phyloP scores from a whole-genome alignment of 306 rosid species.

The Canavalia ensiformis region DNA sequence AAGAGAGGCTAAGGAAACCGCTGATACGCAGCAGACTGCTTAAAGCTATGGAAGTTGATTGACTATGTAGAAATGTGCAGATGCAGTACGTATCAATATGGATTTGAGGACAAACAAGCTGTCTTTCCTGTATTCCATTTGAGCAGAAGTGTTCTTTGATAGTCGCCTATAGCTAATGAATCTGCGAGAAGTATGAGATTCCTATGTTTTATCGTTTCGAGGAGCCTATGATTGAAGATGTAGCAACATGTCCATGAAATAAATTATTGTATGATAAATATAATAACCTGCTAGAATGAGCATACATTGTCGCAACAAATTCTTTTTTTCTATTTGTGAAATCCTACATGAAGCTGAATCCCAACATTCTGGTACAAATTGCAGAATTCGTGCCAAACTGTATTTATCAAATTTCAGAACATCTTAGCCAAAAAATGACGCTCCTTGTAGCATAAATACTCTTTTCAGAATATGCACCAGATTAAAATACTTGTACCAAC shows the following conservation, averaged over 20 bases:
- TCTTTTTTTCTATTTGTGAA: background rate
- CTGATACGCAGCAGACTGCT: background rate
- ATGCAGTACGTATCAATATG: background rate
- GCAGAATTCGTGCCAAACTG: background rate
- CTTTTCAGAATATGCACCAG: background rate
- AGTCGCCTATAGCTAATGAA: too few relatives aligned
- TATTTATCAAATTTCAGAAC: background rate
- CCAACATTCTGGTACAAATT: background rate
- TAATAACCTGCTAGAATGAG: background rate
- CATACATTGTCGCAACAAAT: background rate
- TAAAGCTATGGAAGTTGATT: background rate
- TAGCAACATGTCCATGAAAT: too few relatives aligned
- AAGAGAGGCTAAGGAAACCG: constrained; percentile 39
- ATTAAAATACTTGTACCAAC: too few relatives aligned
- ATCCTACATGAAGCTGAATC: background rate
- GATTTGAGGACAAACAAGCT: background rate
- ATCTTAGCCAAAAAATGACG: background rate
- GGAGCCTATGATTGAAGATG: background rate
- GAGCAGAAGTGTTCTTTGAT: background rate
- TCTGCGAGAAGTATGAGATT: too few relatives aligned
- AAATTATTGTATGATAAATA: background rate
- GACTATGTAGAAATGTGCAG: background rate
- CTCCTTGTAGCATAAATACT: background rate
- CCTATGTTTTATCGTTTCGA: too few relatives aligned
- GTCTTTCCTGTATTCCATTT: background rate